Conservation (phyloP, 371 early-diverging fungal species). For the Circinella minor region DNA sequence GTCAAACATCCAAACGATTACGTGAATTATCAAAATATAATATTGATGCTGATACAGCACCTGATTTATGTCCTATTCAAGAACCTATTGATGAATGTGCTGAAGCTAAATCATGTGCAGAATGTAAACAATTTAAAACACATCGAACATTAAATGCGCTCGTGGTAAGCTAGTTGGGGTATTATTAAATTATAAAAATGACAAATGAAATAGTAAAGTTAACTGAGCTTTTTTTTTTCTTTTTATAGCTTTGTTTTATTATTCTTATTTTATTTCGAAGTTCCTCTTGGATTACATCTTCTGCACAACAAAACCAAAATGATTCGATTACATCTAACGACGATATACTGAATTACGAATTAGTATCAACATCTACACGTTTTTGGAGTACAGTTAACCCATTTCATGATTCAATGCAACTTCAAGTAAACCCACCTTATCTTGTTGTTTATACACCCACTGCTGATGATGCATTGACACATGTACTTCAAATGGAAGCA, state of each 20-base stretch:
- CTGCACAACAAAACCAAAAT: not conserved
- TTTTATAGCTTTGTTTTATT: constrained; percentile 1
- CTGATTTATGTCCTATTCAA: constrained; percentile 32
- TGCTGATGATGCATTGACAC: constrained; percentile 1
- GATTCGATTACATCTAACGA: not conserved
- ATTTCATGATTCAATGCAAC: constrained; percentile 18
- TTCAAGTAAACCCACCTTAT: constrained; percentile 26
- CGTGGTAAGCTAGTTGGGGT: constrained; percentile 21
- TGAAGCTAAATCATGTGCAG: constrained; percentile 25
- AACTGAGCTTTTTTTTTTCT: constrained; percentile 21
- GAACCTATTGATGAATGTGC: constrained; percentile 19
- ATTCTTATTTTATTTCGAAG: not conserved
- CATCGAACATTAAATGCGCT: constrained; percentile 35
- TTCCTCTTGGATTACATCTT: not conserved
- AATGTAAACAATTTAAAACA: constrained; percentile 38
- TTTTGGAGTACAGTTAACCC: constrained; percentile 43
- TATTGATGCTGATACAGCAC: constrained; percentile 23
- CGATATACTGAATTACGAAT: constrained; percentile 1
- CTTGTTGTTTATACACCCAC: constrained; percentile 18
- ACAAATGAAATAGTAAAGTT: not conserved
- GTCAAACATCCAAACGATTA: constrained; percentile 33
- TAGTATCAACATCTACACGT: constrained; percentile 21
- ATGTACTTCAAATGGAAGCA: constrained; percentile 17
- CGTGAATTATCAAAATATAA: constrained; percentile 29
- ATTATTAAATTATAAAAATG: not conserved